Conservation (phyloP, 2,329 filamentous ascomycete genomes). For the Thielaviopsis populi region DNA sequence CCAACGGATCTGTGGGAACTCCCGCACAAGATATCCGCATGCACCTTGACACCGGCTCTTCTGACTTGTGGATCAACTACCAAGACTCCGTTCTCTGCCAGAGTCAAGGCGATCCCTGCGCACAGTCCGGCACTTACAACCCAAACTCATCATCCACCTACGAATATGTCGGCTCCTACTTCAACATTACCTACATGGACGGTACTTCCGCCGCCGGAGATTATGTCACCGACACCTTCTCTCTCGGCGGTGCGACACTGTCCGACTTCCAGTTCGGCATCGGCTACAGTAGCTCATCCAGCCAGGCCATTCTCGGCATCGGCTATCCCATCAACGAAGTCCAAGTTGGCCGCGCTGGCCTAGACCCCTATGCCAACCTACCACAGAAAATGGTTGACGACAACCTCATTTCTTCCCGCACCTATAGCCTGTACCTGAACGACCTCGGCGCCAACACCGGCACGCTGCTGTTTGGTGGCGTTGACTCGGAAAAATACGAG, state of each 20-base stretch:
- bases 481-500: conserved; percentile 50
- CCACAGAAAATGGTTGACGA: conserved; percentile 48
- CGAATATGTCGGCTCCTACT: conserved; percentile 53
- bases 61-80: conserved; percentile 58
- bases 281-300: conserved; percentile 45
- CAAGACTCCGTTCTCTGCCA: conserved; percentile 45
- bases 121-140: conserved; percentile 48
- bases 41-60: conserved; percentile 54
- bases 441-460: conserved; percentile 51
- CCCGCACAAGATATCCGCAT: conserved; percentile 42
- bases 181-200: conserved; percentile 82
- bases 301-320: conserved; percentile 69
- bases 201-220: conserved; percentile 63
- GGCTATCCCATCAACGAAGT: conserved; percentile 72
- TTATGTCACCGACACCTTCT: conserved; percentile 62
- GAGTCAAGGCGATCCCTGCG: conserved; percentile 36
- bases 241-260: conserved; percentile 40
- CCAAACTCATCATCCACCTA: conserved; percentile 65
- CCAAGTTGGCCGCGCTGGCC: conserved; percentile 42
- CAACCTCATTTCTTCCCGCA: conserved; percentile 47
- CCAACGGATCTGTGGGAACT: conserved; percentile 48
- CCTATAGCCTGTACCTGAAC: conserved; percentile 64
- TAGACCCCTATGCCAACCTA: conserved; percentile 49
- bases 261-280: conserved; percentile 54
- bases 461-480: conserved; percentile 58